Evolutionary conservation across 805 yeast species (phyloP), one percentile per base, ranked within the genome.

Genomic region (Yarrowia yakushimensis): DNA sequence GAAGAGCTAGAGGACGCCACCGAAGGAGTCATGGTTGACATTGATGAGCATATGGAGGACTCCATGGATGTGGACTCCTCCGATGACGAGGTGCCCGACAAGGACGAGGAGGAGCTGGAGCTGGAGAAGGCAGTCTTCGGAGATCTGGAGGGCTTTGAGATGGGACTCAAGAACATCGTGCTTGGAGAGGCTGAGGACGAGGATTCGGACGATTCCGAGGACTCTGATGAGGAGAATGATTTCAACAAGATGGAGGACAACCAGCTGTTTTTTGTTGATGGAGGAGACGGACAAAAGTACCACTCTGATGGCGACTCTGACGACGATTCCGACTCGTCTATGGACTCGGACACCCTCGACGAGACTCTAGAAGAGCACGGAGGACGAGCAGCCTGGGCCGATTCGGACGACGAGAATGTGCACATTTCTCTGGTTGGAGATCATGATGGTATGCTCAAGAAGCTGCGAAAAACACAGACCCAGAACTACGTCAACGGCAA

Each of bases 81-180:
- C 31, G 68, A 65, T 36, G 65, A 67, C 30, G 68, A 60, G 39
- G 67, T 81, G 34, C 87, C 90, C 15, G 87, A 87, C 31, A 93
- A 94, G 68, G 96, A 89, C 72, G 86, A 82, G 59, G 97, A 90
- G 72, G 99, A 94, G 73, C 68, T 85, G 43, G 81, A 77, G 63
- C 80, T 94, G 57, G 96, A 92, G 66, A 88, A 83, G 72, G 79
- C 90, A 13, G 96, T 94, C 4, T 92, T 94, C 75, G 98, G 99
- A 15, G 98, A 94, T 71, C 68, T 80, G 3, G 87, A 84, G 62
- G 87, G 93, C 30, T 87, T 88, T 75, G 88, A 85, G 69, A 70
- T 73, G 31, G 87, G 85, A 64, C 77, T 90, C 70, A 84, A 80
- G 63, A 80, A 81, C 63, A 76, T 85, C 57, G 90, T 86, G 67